Base-by-base conservation (phyloP, 345 rosid genomes). In the Brassica nigra region DNA sequence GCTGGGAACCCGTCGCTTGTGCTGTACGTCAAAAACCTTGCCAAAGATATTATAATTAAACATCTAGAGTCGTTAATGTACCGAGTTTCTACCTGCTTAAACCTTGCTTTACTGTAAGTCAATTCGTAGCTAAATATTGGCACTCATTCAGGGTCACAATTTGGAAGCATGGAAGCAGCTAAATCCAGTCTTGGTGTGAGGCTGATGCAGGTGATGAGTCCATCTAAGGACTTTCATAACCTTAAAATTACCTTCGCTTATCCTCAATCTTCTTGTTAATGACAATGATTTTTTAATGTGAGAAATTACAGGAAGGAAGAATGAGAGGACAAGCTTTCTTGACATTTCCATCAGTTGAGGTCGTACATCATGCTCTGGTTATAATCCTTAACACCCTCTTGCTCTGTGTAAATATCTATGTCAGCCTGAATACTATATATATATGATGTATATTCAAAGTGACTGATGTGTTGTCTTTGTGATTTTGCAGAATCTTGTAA, bases 311-410 rank as follows among this genome's bases (percentile, higher is more conserved):
- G 98, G 99, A 93, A 84, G 97, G 98, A 77, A 87, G 98, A 79
- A 93, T 95, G 97, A 88, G 95, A 83, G 98, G 95, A 70, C 99
- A 91, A 86, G 99, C 99, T 52, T 95, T 91, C 78, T 88, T 95
- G 80, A 91, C 98, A 52, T 95, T 95, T 84, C 97, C 96, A 73
- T 89, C 96, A 0, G 83, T 86, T 80, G 98, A 95, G 82, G 87
- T 93, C 80, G 97, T 96, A 27, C 98, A 88, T 68, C 86, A 28
- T 71, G 93, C 96, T 69, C 82, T 95, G 97, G 97, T 93, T 23
- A 85, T 68, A 90, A 74, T 80, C 79, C 39, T 63, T 39, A 15
- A 63, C 68, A 74, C 64, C 71, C 62, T 54, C 66, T 31, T 76
- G 66, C 36, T 52, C 58, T 52, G 6, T 39, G 16, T 37, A 55